Conservation (phyloP, 1,284 basidiomycete genomes). For the Polyporus tsugae region DNA sequence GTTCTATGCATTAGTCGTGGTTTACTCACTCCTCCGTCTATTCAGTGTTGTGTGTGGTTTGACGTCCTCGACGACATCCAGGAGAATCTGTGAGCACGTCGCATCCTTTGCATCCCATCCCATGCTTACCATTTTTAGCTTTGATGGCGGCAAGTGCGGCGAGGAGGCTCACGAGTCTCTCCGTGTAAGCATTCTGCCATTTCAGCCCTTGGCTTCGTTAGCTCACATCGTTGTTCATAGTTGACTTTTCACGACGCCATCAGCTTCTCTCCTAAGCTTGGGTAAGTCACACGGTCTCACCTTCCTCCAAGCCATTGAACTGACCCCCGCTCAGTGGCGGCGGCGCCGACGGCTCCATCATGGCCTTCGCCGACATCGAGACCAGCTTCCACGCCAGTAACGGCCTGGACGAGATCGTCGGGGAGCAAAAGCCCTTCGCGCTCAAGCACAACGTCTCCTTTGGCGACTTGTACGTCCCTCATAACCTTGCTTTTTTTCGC, state of each 20-base stretch:
- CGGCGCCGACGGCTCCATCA: constrained; percentile 39
- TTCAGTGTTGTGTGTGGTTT: constrained; percentile 31
- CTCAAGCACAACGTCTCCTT: constrained; percentile 39
- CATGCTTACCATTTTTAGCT: constrained; percentile 6
- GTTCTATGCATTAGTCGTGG: too few relatives aligned
- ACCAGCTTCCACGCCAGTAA: constrained; percentile 38
- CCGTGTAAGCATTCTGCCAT: constrained; percentile 15
- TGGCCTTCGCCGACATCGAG: constrained; percentile 38
- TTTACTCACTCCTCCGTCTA: background rate
- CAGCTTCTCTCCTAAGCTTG: constrained; percentile 36
- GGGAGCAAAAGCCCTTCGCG: constrained; percentile 37
- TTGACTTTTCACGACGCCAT: constrained; percentile 37
- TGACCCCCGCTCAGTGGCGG: constrained; percentile 1
- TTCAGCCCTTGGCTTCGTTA: too few relatives aligned
- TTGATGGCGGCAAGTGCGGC: constrained; percentile 33
- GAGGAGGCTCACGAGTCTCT: constrained; percentile 40
- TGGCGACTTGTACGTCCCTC: constrained; percentile 40
- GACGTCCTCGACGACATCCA: constrained; percentile 31
- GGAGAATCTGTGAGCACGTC: constrained; percentile 18
- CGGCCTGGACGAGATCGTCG: constrained; percentile 42
- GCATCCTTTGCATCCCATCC: background rate
- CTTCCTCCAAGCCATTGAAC: background rate
- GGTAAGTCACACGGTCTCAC: constrained; percentile 17
- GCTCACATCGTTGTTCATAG: constrained; percentile 11
- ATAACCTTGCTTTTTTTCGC: background rate